phyloP scores from a whole-genome alignment of 345 rosid genomes.

The Pistacia integerrima region DNA sequence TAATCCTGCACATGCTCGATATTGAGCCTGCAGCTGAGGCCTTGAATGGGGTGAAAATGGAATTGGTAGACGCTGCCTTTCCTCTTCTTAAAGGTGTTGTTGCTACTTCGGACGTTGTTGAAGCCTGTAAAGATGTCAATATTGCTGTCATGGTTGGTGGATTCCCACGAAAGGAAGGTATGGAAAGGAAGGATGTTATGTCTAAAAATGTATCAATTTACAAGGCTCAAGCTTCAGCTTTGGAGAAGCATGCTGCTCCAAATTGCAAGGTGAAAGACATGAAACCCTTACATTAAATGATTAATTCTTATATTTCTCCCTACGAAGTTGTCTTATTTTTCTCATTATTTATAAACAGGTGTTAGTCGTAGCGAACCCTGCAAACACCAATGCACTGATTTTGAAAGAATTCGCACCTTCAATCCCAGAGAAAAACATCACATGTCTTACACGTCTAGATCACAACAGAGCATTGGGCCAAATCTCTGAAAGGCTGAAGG shows the following conservation, averaged over 20 bases:
- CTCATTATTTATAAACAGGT: conserved; percentile 32
- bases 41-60: conserved; percentile 76
- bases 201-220: conserved; percentile 63
- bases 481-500: conserved; percentile 63
- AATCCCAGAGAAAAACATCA: conserved; percentile 72
- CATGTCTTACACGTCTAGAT: conserved; percentile 82
- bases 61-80: conserved; percentile 75
- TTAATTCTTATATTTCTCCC: neutral
- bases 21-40: conserved; percentile 64
- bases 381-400: conserved; percentile 83
- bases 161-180: conserved; percentile 62
- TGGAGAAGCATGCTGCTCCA: conserved; percentile 69
- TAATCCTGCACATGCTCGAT: conserved; percentile 81
- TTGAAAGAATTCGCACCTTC: conserved; percentile 87
- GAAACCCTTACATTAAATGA: neutral
- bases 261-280: conserved; percentile 59
- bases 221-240: conserved; percentile 85
- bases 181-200: conserved; percentile 83
- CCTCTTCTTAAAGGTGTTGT: conserved; percentile 81
- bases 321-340: neutral
- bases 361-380: conserved; percentile 80
- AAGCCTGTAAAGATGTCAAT: conserved; percentile 74
- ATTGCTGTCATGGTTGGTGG: conserved; percentile 78
- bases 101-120: conserved; percentile 64
- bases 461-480: conserved; percentile 81